Evolutionary conservation across 306 rosid species (phyloP).

Genomic region (Fragaria vesca): DNA sequence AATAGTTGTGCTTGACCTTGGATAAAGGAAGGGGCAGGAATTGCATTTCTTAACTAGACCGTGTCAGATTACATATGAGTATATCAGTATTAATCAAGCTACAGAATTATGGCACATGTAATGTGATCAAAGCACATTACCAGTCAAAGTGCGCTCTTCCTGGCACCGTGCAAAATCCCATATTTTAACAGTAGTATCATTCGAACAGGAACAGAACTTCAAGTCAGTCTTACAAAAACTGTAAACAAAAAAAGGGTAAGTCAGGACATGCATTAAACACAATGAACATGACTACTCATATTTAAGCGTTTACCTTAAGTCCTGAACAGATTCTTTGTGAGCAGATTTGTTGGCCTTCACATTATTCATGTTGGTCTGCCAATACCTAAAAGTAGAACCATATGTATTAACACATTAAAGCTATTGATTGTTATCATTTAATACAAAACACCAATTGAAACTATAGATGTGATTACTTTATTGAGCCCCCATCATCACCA

Average conservation of each 20-base stretch:
- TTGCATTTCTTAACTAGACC: neutral
- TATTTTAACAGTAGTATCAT: slow-evolving; percentile 92
- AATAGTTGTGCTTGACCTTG: neutral
- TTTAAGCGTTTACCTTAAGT: slow-evolving; percentile 58
- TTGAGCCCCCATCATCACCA: slow-evolving; percentile 97
- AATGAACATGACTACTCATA: slow-evolving; percentile 9
- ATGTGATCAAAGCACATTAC: slow-evolving; percentile 75
- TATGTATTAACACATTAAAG: slow-evolving; percentile 16
- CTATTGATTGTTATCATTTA: slow-evolving; percentile 8
- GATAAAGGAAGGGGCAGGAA: neutral
- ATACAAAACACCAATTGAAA: slow-evolving; percentile 11
- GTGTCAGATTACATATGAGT: neutral
- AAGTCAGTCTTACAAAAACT: slow-evolving; percentile 97
- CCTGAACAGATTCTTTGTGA: slow-evolving; percentile 98
- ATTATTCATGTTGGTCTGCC: slow-evolving; percentile 99
- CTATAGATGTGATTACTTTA: slow-evolving; percentile 60
- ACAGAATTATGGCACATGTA: slow-evolving; percentile 16
- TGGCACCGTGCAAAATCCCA: slow-evolving; percentile 99
- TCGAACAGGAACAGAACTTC: slow-evolving; percentile 98
- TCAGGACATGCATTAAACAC: slow-evolving; percentile 28
- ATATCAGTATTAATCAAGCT: neutral
- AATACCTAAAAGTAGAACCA: slow-evolving; percentile 58
- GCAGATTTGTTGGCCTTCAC: slow-evolving; percentile 97
- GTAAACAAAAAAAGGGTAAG: slow-evolving; percentile 29
- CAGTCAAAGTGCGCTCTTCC: slow-evolving; percentile 91